Conservation (phyloP, 164 flowering plant genomes). For the Macadamia tetraphylla region DNA sequence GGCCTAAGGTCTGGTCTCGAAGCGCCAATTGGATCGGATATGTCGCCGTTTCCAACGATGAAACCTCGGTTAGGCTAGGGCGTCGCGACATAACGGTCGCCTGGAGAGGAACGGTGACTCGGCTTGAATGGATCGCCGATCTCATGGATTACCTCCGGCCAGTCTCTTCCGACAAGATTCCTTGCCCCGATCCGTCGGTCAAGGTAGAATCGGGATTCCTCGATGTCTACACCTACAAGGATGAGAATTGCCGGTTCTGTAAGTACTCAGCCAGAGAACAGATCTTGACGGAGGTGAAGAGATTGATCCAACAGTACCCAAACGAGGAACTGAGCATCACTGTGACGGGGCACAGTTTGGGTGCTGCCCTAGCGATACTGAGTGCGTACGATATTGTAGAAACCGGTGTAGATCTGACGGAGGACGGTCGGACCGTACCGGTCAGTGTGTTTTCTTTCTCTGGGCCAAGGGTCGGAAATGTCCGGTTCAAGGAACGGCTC, state of each 20-base stretch:
- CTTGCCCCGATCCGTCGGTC: constrained; percentile 45
- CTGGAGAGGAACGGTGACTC: constrained; percentile 68
- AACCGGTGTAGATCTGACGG: constrained; percentile 39
- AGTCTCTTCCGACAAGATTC: constrained; percentile 22
- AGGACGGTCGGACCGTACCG: constrained; percentile 31
- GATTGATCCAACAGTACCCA: constrained; percentile 37
- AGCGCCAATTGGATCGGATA: constrained; percentile 73
- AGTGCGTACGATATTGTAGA: constrained; percentile 76
- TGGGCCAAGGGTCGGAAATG: constrained; percentile 80
- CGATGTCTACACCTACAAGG: constrained; percentile 57
- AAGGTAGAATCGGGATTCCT: constrained; percentile 63
- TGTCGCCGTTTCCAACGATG: constrained; percentile 63
- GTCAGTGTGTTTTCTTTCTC: constrained; percentile 53
- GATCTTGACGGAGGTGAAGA: constrained; percentile 41
- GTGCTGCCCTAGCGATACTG: constrained; percentile 57
- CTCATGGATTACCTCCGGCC: constrained; percentile 42
- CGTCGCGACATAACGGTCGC: constrained; percentile 61
- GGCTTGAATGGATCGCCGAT: constrained; percentile 56
- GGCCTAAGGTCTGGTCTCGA: constrained; percentile 54
- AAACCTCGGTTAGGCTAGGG: constrained; percentile 37
- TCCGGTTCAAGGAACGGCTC: constrained; percentile 48
- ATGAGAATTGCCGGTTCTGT: constrained; percentile 34
- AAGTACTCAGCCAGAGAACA: constrained; percentile 55
- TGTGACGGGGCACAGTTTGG: constrained; percentile 83
- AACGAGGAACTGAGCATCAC: constrained; percentile 70